A percentile compares a stretch with the other conserved stretches of the same genome.
Conservation (phyloP, 2,329 filamentous ascomycete species). For the Fusarium torreyae region DNA sequence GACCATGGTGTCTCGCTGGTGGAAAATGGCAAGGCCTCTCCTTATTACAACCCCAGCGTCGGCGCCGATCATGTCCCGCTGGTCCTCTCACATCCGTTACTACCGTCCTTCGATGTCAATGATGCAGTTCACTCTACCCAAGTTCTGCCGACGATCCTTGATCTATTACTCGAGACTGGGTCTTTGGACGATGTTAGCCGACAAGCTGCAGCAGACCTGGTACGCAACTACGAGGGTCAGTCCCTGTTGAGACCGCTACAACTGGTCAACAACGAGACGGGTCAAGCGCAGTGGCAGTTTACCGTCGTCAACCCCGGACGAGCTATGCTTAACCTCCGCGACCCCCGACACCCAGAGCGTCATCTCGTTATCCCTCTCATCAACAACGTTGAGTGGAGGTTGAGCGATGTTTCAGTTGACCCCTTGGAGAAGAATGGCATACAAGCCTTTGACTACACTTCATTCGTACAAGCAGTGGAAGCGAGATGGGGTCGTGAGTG, state of each 20-base stretch:
- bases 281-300: constrained; percentile 53
- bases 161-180: constrained; percentile 52
- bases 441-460: constrained; percentile 47
- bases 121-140: constrained; percentile 51
- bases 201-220: constrained; percentile 45
- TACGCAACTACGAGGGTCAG: constrained; percentile 53
- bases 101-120: constrained; percentile 50
- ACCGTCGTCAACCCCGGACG: constrained; percentile 54
- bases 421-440: constrained; percentile 47
- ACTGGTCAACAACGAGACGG: constrained; percentile 33
- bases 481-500: constrained; percentile 46
- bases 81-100: constrained; percentile 52
- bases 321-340: constrained; percentile 53
- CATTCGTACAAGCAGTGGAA: constrained; percentile 47
- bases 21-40: constrained; percentile 50
- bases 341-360: constrained; percentile 50
- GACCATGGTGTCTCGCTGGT: constrained; percentile 55
- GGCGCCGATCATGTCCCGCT: constrained; percentile 52
- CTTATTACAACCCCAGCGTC: constrained; percentile 54
- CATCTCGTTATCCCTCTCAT: constrained; percentile 53
- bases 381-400: constrained; percentile 53
- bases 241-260: constrained; percentile 49
- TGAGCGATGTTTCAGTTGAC: constrained; percentile 50
- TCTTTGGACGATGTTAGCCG: constrained; percentile 45
- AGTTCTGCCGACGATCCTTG: constrained; percentile 53